Evolutionary conservation across 2,329 filamentous ascomycete species (phyloP).

Genomic region (Penicillium glabrum): DNA sequence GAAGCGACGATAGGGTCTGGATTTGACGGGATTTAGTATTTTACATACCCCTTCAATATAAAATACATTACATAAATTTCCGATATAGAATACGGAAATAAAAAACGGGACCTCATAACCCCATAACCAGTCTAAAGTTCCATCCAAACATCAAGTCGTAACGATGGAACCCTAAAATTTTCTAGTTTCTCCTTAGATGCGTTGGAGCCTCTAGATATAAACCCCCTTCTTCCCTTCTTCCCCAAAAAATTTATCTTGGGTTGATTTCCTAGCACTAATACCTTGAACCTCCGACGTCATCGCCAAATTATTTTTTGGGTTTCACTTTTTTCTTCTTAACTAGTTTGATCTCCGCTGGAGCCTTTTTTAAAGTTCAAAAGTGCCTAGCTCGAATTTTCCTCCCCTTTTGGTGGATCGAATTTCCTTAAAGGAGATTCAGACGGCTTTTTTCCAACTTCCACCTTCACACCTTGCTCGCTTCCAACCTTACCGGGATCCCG

Average conservation of each 20-base stretch:
- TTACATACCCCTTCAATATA: neutral
- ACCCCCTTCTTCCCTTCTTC: conserved; percentile 12
- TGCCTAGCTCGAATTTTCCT: conserved; percentile 9
- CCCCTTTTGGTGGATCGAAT: conserved; percentile 1
- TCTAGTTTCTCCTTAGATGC: conserved; percentile 20
- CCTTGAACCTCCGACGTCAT: conserved; percentile 15
- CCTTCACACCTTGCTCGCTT: neutral
- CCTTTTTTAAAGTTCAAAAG: conserved; percentile 14
- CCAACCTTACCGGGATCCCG: neutral
- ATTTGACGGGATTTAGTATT: neutral
- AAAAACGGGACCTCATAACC: conserved; percentile 13
- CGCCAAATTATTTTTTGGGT: conserved; percentile 5
- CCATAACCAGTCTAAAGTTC: conserved; percentile 17
- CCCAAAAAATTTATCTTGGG: neutral
- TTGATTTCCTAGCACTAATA: conserved; percentile 7
- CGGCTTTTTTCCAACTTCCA: neutral
- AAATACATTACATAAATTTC: neutral
- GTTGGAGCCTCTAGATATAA: conserved; percentile 27
- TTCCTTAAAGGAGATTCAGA: conserved; percentile 5
- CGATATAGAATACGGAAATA: neutral
- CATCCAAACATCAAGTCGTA: conserved; percentile 6
- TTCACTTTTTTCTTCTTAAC: conserved; percentile 2
- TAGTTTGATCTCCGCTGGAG: conserved; percentile 5
- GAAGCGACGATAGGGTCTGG: neutral
- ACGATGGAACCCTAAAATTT: conserved; percentile 25